Percentiles rank a stretch among this genome's conserved stretches.
phyloP scores from a whole-genome alignment of 768 basidiomycete genomes.

The Mycena sanguinolenta region DNA sequence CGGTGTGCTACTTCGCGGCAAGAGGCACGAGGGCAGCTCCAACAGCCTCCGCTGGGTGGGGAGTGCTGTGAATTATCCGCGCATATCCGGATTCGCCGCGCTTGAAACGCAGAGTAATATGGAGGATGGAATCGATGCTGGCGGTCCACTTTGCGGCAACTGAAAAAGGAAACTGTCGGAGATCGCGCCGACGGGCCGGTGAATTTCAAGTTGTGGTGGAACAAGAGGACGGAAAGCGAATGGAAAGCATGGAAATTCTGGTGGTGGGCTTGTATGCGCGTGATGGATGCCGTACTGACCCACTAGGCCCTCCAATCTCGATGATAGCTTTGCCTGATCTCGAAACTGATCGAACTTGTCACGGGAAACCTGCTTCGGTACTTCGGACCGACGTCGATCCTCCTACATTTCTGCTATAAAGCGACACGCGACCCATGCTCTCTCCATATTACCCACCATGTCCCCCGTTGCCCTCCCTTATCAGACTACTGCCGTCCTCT shows the following conservation, averaged over 20 bases:
- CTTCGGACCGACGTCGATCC: constrained; percentile 30
- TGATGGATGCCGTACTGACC: constrained; percentile 22
- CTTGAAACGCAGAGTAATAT: neutral
- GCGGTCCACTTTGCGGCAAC: neutral
- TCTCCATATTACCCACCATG: constrained; percentile 45
- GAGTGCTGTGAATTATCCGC: neutral
- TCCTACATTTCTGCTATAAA: constrained; percentile 24
- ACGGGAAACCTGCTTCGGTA: constrained; percentile 19
- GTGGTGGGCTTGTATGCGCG: neutral
- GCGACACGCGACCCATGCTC: constrained; percentile 34
- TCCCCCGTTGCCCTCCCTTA: constrained; percentile 62
- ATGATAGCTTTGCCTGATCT: constrained; percentile 7
- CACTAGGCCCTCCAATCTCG: constrained; percentile 6
- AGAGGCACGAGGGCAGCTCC: constrained; percentile 22
- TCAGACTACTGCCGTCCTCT: constrained; percentile 83
- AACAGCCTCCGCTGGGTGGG: constrained; percentile 8
- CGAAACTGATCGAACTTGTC: constrained; percentile 23
- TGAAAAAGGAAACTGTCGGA: constrained; percentile 29
- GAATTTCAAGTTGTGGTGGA: constrained; percentile 1
- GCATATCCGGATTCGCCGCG: neutral
- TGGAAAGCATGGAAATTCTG: constrained; percentile 14
- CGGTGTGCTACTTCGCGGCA: constrained; percentile 18
- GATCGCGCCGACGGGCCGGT: constrained; percentile 28
- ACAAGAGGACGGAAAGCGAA: constrained; percentile 2
- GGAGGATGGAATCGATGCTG: too few species aligned